Base-by-base conservation (phyloP, 1,284 basidiomycete genomes). In the Bjerkandera adusta region DNA sequence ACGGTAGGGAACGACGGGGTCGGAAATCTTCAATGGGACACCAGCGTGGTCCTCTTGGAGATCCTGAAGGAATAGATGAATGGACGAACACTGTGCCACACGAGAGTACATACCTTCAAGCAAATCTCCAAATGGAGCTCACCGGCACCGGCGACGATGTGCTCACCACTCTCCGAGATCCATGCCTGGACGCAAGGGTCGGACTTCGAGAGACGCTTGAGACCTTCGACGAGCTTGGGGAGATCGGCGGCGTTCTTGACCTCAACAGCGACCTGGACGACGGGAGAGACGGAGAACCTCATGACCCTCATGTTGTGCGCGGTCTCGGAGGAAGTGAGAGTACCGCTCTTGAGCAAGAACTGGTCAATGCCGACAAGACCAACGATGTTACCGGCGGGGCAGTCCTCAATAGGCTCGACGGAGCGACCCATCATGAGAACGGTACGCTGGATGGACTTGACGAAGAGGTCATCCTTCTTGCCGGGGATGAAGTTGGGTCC, bases 271-370 rank as follows among this genome's bases (percentile, higher is more conserved):
- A 98, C 93, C 72, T 89, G 97, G 40, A 99, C 97, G 84, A 99
- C 97, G 63, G 96, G 97, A 35, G 97, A 99, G 55, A 99, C 97
- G 68, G 93, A 96, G 83, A 96, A 97, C 79, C 92, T 94, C 96
- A 99, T 99, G 73, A 99, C 95, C 79, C 80, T 93, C 92, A 99
- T 97, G 84, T 99, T 99, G 83, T 99, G 97, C 45, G 97, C 97
- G 49, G 95, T 97, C 76, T 99, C 97, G 50, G 92, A 94, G 54
- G 89, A 86, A 56, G 97, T 98, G 63, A 99, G 85, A 57, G 97
- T 99, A 73, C 97, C 96, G 60, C 85, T 93, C 85, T 99, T 99
- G 73, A 99, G 89, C 77, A 99, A 77, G 91, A 98, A 99, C 77
- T 99, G 97, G 76, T 99, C 97, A 64, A 99, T 91, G 81, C 97